phyloP scores from a whole-genome alignment of 202 grass and related monocot genomes.

The Dendrocalamus latiflorus region DNA sequence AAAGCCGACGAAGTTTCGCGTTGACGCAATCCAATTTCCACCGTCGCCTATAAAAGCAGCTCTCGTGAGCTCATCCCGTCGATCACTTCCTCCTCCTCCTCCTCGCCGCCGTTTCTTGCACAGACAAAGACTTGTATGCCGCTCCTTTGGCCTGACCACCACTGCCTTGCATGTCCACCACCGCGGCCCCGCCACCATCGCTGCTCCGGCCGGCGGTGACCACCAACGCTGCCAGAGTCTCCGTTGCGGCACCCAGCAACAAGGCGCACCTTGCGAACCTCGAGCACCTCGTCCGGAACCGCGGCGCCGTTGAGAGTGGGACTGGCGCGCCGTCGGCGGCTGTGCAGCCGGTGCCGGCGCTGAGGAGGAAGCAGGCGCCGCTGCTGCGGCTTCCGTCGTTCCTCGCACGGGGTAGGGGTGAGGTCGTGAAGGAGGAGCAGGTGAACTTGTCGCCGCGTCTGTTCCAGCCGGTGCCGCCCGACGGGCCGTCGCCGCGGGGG shows the following conservation, averaged over 20 bases:
- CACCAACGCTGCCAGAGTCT: not conserved
- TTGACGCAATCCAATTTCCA: not conserved
- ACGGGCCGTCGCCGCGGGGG: conserved; percentile 58
- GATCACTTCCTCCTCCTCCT: not conserved
- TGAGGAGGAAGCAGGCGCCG: conserved; percentile 17
- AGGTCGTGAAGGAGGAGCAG: not conserved
- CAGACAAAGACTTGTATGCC: conserved; percentile 18
- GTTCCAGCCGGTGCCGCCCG: conserved; percentile 44
- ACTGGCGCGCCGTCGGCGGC: not conserved
- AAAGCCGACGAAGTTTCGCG: conserved; percentile 22
- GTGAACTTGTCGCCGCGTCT: conserved; percentile 52
- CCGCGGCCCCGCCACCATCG: conserved; percentile 20
- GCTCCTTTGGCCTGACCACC: not conserved
- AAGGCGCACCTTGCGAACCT: conserved; percentile 59
- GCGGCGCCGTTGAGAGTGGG: not conserved
- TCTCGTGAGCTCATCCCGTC: not conserved
- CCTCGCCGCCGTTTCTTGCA: not conserved
- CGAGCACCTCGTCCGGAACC: conserved; percentile 49
- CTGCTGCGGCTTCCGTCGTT: conserved; percentile 45
- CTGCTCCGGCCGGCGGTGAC: not conserved
- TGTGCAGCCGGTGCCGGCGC: not conserved
- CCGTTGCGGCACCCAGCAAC: too few relatives aligned
- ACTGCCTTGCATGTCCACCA: conserved; percentile 49
- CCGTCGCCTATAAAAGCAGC: not conserved
- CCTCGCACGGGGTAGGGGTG: not conserved